Evolutionary conservation across 2,329 filamentous ascomycete species (phyloP), one percentile per base, ranked within the genome.

Genomic region (Endoconidiophora laricicola): DNA sequence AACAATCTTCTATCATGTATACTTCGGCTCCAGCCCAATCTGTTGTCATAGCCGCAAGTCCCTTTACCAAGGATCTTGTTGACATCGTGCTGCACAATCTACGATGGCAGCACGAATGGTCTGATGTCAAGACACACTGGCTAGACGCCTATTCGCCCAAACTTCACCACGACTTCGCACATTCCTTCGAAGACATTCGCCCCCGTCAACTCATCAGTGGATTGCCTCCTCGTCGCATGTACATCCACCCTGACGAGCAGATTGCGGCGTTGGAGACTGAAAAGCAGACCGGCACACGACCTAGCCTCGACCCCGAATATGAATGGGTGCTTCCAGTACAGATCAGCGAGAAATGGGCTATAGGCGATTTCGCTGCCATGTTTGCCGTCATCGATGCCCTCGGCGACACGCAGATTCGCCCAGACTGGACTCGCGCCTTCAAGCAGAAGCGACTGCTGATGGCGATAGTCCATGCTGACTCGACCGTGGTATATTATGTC

Each of bases 181-280:
- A 36, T 37, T 33, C 46, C 6, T 53, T 49, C 16, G 40, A 49
- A 14, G 37, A 43, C 6, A 22, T 24, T 7, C 26, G 29, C 26
- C 51, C 51, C 1, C 73, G 83, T 18, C 77, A 79, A 4, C 62
- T 90, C 48, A 70, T 91, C 51, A 80, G 77, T 20, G 85, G 85
- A 23, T 65, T 88, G 3, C 83, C 85, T 1, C 83, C 84, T 0
- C 72, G 74, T 42, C 74, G 80, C 43, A 70, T 87, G 40, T 90
- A 91, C 63, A 69, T 84, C 47, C 83, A 91, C 59, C 84, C 85
- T 1, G 85, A 91, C 61, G 84, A 88, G 65, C 85, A 90, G 65
- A 78, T 85, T 56, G 78, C 76, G 55, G 72, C 83, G 50, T 69
- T 88, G 50, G 79, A 80, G 56, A 69, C 71, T 26, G 76, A 78